phyloP scores from a whole-genome alignment of 2,329 filamentous ascomycete genomes.

The Fusarium musae region DNA sequence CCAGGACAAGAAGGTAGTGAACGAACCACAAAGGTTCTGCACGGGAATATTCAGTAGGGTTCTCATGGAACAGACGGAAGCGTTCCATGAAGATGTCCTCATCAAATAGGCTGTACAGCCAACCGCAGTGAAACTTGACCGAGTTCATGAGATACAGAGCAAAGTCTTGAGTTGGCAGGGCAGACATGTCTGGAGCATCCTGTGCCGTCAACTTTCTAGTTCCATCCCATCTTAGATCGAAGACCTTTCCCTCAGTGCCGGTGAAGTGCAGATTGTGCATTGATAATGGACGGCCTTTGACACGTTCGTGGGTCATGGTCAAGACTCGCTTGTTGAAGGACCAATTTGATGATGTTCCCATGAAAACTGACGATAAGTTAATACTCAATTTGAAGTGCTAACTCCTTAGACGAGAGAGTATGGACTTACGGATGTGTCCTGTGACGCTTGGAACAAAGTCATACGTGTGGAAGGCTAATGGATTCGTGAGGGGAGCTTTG shows the following conservation, averaged over 20 bases:
- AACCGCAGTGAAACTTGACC: constrained; percentile 36
- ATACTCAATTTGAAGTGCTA: no score
- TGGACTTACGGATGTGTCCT: constrained; percentile 10
- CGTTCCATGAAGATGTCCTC: constrained; percentile 34
- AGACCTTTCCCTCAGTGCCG: constrained; percentile 28
- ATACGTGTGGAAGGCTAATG: constrained; percentile 33
- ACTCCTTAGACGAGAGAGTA: neutral
- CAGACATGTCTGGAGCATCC: constrained; percentile 4
- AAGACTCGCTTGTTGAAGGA: constrained; percentile 37
- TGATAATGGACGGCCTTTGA: constrained; percentile 25
- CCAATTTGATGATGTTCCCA: constrained; percentile 38
- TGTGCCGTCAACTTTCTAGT: neutral
- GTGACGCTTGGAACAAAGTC: constrained; percentile 33
- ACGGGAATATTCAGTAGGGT: neutral
- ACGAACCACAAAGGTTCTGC: constrained; percentile 30
- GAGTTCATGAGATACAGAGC: constrained; percentile 38
- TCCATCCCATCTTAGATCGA: constrained; percentile 30
- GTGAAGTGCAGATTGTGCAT: constrained; percentile 25
- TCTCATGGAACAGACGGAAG: constrained; percentile 23
- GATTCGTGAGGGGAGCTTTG: constrained; percentile 32
- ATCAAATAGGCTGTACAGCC: constrained; percentile 31
- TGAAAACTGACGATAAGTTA: constrained; percentile 21
- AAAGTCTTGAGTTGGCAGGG: constrained; percentile 29
- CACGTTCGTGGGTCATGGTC: constrained; percentile 33
- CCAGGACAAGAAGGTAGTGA: constrained; percentile 36